Conservation (phyloP, 176 grass and related monocot genomes). For the Cocos nucifera region DNA sequence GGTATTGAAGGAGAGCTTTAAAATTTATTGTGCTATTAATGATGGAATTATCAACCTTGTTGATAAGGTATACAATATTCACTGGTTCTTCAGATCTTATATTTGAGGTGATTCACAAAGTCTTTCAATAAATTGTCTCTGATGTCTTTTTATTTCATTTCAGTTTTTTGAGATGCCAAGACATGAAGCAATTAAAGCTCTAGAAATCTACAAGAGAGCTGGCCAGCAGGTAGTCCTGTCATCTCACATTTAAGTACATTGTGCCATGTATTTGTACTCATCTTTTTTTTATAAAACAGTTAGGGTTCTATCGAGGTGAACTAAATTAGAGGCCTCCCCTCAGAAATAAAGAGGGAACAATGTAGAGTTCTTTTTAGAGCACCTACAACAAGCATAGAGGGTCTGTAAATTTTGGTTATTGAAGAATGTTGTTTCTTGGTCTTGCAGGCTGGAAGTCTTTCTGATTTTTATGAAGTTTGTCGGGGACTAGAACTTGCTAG, state of each 20-base stretch:
- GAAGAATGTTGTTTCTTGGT: constrained; percentile 15
- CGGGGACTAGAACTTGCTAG: constrained; percentile 82
- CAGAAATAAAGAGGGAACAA: no score
- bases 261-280: neutral
- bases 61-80: constrained; percentile 59
- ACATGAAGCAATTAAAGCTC: constrained; percentile 80
- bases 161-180: constrained; percentile 99
- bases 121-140: neutral
- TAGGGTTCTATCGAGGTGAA: no score
- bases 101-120: no score
- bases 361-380: no score
- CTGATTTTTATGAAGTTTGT: constrained; percentile 91
- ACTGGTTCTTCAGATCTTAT: neutral
- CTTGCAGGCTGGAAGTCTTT: constrained; percentile 80
- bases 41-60: constrained; percentile 99
- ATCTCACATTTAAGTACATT: constrained; percentile 6
- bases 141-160: neutral
- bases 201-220: constrained; percentile 85
- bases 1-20: constrained; percentile 98
- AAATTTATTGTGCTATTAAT: constrained; percentile 95
- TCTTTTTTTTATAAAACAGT: no score
- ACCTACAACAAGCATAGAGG: no score
- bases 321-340: no score
- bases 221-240: constrained; percentile 67
- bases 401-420: no score